These are phyloP conservation scores for Fraxinus anomala DNA, from an alignment of 257 asterid genomes.

Conservation along the genomic window DNA sequence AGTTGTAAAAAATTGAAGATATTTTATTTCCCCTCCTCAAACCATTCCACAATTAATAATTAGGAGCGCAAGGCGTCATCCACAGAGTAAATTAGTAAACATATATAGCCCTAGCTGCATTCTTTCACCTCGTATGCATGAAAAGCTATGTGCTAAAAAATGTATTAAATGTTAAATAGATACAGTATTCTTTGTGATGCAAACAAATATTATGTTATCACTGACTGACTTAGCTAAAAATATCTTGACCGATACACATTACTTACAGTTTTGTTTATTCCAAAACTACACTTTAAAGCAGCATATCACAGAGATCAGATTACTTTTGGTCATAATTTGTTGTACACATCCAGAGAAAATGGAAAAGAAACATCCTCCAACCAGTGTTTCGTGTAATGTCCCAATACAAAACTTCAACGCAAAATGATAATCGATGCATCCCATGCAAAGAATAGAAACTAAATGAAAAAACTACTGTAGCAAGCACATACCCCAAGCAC, in stretches of 20 bases:
- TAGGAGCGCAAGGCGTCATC: not conserved
- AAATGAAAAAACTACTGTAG: not conserved
- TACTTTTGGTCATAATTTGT: constrained; percentile 11
- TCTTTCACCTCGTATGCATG: not conserved
- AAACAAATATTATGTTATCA: not conserved
- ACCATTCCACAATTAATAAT: not conserved
- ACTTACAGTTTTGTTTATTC: not conserved
- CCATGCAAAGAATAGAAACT: not conserved
- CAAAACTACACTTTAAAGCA: not conserved
- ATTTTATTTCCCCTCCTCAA: not conserved
- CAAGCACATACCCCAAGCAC: not conserved
- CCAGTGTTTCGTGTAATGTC: not conserved
- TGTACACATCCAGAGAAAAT: not conserved
- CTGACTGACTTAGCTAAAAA: not conserved
- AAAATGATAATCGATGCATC: not conserved
- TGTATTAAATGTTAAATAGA: not conserved
- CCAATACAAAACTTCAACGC: not conserved
- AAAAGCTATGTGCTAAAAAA: not conserved
- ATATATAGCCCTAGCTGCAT: not conserved
- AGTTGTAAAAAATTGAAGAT: not conserved
- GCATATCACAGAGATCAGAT: not conserved
- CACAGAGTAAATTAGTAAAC: not conserved
- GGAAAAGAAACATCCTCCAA: not conserved
- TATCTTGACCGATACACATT: not conserved
- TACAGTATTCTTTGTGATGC: not conserved